Evolutionary conservation across 495 filamentous ascomycete genomes (phyloP).

Genomic region (Usnea hakonensis): DNA sequence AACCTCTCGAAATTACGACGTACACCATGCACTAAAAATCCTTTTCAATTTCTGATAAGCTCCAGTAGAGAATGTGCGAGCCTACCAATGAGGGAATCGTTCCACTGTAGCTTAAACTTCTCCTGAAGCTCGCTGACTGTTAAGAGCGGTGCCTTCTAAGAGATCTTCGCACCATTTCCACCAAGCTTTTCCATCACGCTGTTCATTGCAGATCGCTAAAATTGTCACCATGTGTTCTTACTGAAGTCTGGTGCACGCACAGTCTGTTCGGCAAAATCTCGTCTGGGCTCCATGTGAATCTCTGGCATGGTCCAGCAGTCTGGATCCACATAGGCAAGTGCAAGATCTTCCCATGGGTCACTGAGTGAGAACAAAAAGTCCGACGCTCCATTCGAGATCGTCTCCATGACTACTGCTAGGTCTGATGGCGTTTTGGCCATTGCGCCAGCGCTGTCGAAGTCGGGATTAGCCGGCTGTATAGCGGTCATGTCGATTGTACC

Average conservation of each 20-base stretch:
- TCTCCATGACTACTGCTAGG: slow-evolving; percentile 7
- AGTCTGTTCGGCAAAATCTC: too few species aligned
- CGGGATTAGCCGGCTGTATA: not conserved
- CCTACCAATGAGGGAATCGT: not conserved
- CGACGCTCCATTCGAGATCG: not conserved
- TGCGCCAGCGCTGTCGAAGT: slow-evolving; percentile 2
- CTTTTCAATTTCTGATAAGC: too few species aligned
- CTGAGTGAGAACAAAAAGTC: slow-evolving; percentile 1
- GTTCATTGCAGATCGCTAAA: slow-evolving; percentile 2
- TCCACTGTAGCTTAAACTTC: not conserved
- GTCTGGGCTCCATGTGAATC: not conserved
- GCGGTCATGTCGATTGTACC: slow-evolving; percentile 5
- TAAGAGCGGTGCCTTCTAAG: not conserved
- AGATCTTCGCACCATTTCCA: not conserved
- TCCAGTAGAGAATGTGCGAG: not conserved
- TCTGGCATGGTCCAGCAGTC: slow-evolving; percentile 1
- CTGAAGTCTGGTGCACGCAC: too few species aligned
- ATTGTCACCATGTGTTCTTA: too few species aligned
- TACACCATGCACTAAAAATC: not conserved
- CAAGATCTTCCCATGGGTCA: slow-evolving; percentile 3
- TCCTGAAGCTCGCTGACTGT: not conserved
- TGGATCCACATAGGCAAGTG: slow-evolving; percentile 4
- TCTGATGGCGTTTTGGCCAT: slow-evolving; percentile 5
- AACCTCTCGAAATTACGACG: not conserved
- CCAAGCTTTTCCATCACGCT: not conserved